phyloP scores from a whole-genome alignment of 2,329 filamentous ascomycete genomes.

The Colletotrichum spaethianum region DNA sequence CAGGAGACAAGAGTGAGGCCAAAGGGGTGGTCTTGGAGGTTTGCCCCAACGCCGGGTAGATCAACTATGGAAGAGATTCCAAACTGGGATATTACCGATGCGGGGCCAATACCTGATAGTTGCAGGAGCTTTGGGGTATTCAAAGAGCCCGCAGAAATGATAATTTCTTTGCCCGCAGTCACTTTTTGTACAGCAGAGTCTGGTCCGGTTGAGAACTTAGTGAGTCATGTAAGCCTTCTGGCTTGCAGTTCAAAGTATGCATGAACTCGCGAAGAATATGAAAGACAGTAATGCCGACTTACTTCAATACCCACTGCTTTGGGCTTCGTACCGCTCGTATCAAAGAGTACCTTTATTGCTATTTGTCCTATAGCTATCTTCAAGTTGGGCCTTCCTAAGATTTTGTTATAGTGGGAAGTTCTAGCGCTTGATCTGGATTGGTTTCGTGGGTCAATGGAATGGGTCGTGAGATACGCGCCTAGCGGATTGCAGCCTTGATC shows the following conservation, averaged over 20 bases:
- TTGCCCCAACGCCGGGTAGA: slow-evolving; percentile 29
- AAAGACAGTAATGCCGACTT: slow-evolving; percentile 38
- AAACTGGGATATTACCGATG: slow-evolving; percentile 51
- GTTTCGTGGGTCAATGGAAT: slow-evolving; percentile 18
- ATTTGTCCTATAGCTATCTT: slow-evolving; percentile 41
- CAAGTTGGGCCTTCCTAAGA: background rate
- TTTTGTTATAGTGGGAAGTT: slow-evolving; percentile 9
- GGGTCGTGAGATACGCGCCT: slow-evolving; percentile 23
- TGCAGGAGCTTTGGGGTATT: slow-evolving; percentile 62
- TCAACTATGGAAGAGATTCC: slow-evolving; percentile 49
- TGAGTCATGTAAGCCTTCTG: background rate
- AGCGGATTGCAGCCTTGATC: slow-evolving; percentile 26
- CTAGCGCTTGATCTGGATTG: slow-evolving; percentile 30
- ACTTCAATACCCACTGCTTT: slow-evolving; percentile 43
- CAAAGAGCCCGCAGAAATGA: slow-evolving; percentile 57
- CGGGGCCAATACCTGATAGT: slow-evolving; percentile 62
- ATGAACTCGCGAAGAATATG: too few species aligned
- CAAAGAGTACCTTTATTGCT: slow-evolving; percentile 43
- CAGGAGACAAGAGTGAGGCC: slow-evolving; percentile 7
- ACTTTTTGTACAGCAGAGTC: background rate
- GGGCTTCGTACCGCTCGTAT: slow-evolving; percentile 32
- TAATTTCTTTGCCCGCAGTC: slow-evolving; percentile 52
- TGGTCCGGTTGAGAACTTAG: background rate
- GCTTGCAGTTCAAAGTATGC: slow-evolving; percentile 12
- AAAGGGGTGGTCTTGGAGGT: slow-evolving; percentile 35